These are phyloP conservation scores for Beauveria scarabaeidicola DNA, from an alignment of 2,329 filamentous ascomycete genomes.

Conservation along the genomic window DNA sequence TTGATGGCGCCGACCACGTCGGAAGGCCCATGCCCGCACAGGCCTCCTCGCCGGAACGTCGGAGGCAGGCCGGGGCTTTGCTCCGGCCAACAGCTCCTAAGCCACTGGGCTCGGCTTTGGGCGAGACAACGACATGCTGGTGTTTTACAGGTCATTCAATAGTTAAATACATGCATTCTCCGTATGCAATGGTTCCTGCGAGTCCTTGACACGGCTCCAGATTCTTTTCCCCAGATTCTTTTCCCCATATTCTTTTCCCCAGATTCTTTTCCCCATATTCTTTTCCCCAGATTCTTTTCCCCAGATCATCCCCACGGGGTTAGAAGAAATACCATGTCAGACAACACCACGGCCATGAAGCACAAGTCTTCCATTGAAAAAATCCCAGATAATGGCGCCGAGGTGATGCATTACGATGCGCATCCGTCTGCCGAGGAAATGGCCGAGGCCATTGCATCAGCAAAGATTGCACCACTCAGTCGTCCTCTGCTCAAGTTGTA, in stretches of 20 bases:
- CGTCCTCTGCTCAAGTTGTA: constrained; percentile 12
- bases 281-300: background rate
- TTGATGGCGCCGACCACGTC: background rate
- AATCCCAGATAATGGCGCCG: background rate
- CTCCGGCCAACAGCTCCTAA: background rate
- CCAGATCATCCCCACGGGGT: background rate
- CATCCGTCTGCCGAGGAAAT: constrained; percentile 11
- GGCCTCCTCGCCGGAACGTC: background rate
- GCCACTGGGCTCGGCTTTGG: background rate
- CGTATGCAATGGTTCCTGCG: too few species aligned
- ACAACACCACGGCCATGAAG: background rate
- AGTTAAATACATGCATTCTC: background rate
- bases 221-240: background rate
- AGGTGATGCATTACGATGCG: constrained; percentile 2
- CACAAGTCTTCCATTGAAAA: constrained; percentile 5
- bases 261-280: too few species aligned
- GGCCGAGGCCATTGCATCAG: constrained; percentile 11
- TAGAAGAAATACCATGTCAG: background rate
- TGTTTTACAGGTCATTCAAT: background rate
- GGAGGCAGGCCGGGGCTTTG: background rate
- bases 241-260: background rate
- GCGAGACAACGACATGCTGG: too few species aligned
- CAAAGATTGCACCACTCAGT: constrained; percentile 7
- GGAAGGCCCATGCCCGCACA: background rate
- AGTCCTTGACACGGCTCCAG: background rate